These are phyloP conservation scores for Scedosporium dehoogii DNA, from an alignment of 2,329 filamentous ascomycete genomes.

Conservation along the genomic window DNA sequence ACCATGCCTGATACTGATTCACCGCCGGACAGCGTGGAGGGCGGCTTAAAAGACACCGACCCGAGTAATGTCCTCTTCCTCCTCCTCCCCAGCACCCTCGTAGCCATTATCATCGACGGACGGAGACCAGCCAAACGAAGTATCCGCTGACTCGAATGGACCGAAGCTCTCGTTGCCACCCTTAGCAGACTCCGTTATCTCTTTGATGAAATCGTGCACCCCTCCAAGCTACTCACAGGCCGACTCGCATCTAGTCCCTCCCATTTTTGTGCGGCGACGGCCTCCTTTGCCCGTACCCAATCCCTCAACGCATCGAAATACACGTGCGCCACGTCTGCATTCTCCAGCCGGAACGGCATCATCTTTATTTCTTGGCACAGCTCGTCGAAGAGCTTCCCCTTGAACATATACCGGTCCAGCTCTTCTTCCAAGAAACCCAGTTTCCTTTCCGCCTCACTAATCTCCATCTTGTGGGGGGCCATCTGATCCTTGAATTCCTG, in stretches of 20 bases:
- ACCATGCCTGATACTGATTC: too few species aligned
- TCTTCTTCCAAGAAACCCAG: not conserved
- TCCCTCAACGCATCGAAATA: not conserved
- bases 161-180: not conserved
- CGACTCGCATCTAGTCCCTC: not conserved
- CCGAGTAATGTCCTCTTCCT: not conserved
- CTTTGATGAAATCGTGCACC: too few species aligned
- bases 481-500: not conserved
- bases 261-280: not conserved
- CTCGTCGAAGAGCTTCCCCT: slow-evolving; percentile 1
- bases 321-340: not conserved
- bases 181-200: not conserved
- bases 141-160: not conserved
- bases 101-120: not conserved
- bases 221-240: not conserved
- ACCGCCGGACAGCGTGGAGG: not conserved
- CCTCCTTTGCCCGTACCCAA: slow-evolving; percentile 2
- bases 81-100: not conserved
- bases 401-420: slow-evolving; percentile 1
- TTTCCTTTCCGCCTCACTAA: not conserved
- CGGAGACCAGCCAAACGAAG: not conserved
- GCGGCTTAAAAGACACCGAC: not conserved
- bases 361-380: slow-evolving; percentile 4
- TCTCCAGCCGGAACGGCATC: not conserved
- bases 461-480: not conserved